Conservation (phyloP, 208 protist genomes). For the Trypanosoma rangeli region DNA sequence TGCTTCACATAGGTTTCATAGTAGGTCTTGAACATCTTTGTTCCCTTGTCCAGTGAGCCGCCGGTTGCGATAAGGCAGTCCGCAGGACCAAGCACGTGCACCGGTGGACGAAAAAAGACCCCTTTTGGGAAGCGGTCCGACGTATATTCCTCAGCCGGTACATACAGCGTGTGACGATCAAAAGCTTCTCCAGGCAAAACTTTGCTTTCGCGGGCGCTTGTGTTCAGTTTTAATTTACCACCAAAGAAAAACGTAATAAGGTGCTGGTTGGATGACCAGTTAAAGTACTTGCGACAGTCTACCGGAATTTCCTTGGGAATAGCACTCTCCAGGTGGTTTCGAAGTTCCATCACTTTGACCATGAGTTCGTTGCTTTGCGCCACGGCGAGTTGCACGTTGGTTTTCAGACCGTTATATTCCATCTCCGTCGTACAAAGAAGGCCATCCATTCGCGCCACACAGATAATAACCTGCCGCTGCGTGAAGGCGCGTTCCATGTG, state of each 20-base stretch:
- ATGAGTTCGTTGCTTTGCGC: conserved; percentile 80
- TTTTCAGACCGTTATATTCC: conserved; percentile 93
- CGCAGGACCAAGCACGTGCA: conserved; percentile 76
- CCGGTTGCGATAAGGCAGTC: conserved; percentile 87
- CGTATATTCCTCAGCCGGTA: conserved; percentile 34
- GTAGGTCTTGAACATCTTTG: conserved; percentile 83
- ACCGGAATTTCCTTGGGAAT: conserved; percentile 81
- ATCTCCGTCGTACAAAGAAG: conserved; percentile 92
- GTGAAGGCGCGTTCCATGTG: conserved; percentile 82
- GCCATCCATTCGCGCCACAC: conserved; percentile 86
- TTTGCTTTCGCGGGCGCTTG: conserved; percentile 83
- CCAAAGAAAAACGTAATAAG: conserved; percentile 91
- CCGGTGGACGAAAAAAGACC: conserved; percentile 85
- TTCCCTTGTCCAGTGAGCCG: conserved; percentile 73
- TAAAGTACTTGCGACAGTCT: conserved; percentile 91
- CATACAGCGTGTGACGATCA: conserved; percentile 81
- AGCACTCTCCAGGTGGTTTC: conserved; percentile 59
- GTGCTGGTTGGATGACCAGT: conserved; percentile 91
- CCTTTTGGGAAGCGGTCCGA: conserved; percentile 63
- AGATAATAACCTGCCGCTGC: conserved; percentile 83
- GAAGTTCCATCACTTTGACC: conserved; percentile 61
- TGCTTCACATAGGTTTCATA: conserved; percentile 83
- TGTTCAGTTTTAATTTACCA: conserved; percentile 86
- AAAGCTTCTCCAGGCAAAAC: conserved; percentile 74
- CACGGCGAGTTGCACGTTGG: conserved; percentile 82